Percentiles rank a stretch among this genome's conserved stretches.
Conservation (phyloP, 1,284 basidiomycete genomes). For the Cutaneotrichosporon daszewskae region DNA sequence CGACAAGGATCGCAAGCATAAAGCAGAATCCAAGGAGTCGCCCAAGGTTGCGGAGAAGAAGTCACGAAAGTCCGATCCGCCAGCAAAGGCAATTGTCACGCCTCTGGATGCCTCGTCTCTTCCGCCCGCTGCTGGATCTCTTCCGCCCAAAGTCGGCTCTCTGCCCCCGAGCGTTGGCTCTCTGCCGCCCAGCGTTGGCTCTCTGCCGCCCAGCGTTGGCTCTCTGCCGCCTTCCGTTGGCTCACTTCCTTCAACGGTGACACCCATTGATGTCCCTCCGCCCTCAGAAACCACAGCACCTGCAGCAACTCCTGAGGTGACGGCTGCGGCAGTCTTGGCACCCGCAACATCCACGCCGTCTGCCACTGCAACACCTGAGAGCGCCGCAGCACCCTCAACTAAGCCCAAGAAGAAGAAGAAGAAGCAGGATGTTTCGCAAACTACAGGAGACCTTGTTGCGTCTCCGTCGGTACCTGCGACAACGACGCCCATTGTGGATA, state of each 20-base stretch:
- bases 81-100: no score
- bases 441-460: no score
- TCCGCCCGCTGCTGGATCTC: not conserved
- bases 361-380: not conserved
- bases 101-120: no score
- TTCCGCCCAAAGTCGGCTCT: constrained; percentile 1
- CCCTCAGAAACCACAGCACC: no score
- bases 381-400: not conserved
- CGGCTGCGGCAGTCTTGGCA: not conserved
- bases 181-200: not conserved
- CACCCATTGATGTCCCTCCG: no score
- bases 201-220: not conserved
- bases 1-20: not conserved
- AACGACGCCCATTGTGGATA: no score
- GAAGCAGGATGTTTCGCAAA: no score
- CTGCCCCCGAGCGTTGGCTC: not conserved
- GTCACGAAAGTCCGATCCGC: no score
- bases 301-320: not conserved
- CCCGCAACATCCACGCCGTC: no score
- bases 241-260: no score
- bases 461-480: no score
- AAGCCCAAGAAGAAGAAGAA: not conserved
- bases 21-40: not conserved
- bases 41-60: no score
- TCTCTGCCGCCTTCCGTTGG: not conserved